Conservation (phyloP, 164 flowering plant genomes). For the Vitis amurensis region DNA sequence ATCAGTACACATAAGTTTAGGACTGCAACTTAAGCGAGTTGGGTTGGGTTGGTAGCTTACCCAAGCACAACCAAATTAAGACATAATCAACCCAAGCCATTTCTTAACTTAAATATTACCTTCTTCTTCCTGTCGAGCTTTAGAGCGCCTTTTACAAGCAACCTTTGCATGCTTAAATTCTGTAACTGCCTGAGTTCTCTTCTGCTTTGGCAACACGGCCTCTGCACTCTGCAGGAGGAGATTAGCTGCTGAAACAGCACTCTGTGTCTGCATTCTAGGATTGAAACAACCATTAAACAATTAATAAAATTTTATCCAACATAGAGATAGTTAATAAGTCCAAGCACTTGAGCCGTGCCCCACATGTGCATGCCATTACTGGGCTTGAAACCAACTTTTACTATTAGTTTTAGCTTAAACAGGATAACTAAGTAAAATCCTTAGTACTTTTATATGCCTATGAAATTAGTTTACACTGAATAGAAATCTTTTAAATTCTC, state of each 20-base stretch:
- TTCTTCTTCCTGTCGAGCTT: conserved; percentile 39
- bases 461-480: too few species aligned
- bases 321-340: too few species aligned
- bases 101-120: conserved; percentile 22
- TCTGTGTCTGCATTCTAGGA: conserved; percentile 53
- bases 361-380: background rate
- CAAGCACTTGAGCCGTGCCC: background rate
- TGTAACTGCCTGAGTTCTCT: conserved; percentile 45
- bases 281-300: background rate
- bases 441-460: too few species aligned
- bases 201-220: conserved; percentile 74
- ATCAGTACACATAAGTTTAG: too few species aligned
- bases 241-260: conserved; percentile 63
- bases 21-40: too few species aligned
- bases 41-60: too few species aligned
- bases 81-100: background rate
- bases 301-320: too few species aligned
- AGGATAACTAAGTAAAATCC: too few species aligned
- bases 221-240: conserved; percentile 66
- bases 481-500: too few species aligned
- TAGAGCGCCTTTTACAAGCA: conserved; percentile 63
- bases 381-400: too few species aligned
- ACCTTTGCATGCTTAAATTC: conserved; percentile 79
- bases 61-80: too few species aligned
- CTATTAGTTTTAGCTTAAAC: too few species aligned